Conservation (phyloP, 352 stramenopile species). For the Plasmopara muralis region DNA sequence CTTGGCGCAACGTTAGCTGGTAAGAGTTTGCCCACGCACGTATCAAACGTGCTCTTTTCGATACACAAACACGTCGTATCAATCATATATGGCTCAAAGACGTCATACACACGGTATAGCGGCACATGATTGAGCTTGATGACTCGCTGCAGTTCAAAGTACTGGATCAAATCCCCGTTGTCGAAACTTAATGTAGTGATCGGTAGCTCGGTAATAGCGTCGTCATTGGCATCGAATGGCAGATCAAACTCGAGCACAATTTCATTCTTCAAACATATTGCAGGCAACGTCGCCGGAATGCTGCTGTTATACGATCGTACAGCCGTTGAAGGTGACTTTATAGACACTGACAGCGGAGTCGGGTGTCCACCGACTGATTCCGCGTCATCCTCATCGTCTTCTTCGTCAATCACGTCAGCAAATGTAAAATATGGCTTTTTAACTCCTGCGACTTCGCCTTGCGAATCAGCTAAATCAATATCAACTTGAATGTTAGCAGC, state of each 20-base stretch:
- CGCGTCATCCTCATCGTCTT: slow-evolving; percentile 56
- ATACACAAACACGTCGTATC: slow-evolving; percentile 43
- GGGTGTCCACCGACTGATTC: slow-evolving; percentile 7
- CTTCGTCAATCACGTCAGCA: slow-evolving; percentile 57
- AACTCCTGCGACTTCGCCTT: slow-evolving; percentile 24
- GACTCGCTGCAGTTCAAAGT: slow-evolving; percentile 68
- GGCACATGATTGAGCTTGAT: slow-evolving; percentile 68
- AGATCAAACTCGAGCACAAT: slow-evolving; percentile 81
- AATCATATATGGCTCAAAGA: slow-evolving; percentile 73
- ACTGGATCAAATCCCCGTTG: slow-evolving; percentile 81
- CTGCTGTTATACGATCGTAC: slow-evolving; percentile 42
- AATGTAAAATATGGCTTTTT: slow-evolving; percentile 52
- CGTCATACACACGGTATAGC: slow-evolving; percentile 56
- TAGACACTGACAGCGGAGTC: slow-evolving; percentile 29
- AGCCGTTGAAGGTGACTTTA: slow-evolving; percentile 53
- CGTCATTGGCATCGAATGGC: slow-evolving; percentile 53
- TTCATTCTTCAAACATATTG: slow-evolving; percentile 75
- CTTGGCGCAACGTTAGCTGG: slow-evolving; percentile 41
- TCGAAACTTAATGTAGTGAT: slow-evolving; percentile 68
- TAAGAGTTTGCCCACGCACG: slow-evolving; percentile 58
- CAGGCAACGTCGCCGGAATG: slow-evolving; percentile 53
- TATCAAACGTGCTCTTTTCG: slow-evolving; percentile 76
- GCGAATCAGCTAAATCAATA: slow-evolving; percentile 41
- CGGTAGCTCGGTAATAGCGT: slow-evolving; percentile 56
- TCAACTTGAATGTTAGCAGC: slow-evolving; percentile 81